Evolutionary conservation across 1,284 basidiomycete species (phyloP), one percentile per base, ranked within the genome.

Genomic region (Phaffia rhodozyma): DNA sequence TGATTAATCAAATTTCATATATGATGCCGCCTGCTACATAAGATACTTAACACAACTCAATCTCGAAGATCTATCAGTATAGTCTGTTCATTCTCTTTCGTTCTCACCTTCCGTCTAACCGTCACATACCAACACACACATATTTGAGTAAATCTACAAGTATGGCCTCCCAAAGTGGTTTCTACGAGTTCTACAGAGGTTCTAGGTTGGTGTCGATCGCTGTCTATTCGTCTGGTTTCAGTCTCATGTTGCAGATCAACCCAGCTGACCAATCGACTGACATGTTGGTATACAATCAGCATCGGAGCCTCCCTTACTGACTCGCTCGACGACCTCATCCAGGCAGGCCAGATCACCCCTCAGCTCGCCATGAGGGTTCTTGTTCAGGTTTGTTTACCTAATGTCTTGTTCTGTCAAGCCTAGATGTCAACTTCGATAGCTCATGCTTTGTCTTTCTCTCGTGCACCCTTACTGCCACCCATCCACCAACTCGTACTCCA

Each of bases 281-380:
- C 13, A 11, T 47, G 21, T 48, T 56, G 25, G 34, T 23, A 18
- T 11, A 21, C 5, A 23, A 23, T 5, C 71, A 97, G 94, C 69
- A 91, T 97, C 76, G 94, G 94, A 52, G 91, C 93, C 81, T 91
- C 94, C 55, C 82, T 98, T 63, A 97, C 94, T n/a, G 94, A 98
- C 79, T 92, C 94, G 68, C 84, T 98, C 70, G 94, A 98, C 78
- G 94, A 98, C 78, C 84, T 98, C 67, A 98, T 98, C 72, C 96
- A 93, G 60, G 90, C 87, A 70, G 94, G 94, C 1, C 87, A 91
- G 65, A 97, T 98, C 71, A 96, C 93, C 25, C 94, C 96, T 1
- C 93, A 98, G 77, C 78, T 98, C 67, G 94, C 94, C 18, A 92
- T 97, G 88, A 89, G 94, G 74, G 91, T 97, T 9, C 78, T 98